These are phyloP conservation scores for Ceratocystis huliohia DNA, from an alignment of 2,329 filamentous ascomycete species.

Conservation along the genomic window DNA sequence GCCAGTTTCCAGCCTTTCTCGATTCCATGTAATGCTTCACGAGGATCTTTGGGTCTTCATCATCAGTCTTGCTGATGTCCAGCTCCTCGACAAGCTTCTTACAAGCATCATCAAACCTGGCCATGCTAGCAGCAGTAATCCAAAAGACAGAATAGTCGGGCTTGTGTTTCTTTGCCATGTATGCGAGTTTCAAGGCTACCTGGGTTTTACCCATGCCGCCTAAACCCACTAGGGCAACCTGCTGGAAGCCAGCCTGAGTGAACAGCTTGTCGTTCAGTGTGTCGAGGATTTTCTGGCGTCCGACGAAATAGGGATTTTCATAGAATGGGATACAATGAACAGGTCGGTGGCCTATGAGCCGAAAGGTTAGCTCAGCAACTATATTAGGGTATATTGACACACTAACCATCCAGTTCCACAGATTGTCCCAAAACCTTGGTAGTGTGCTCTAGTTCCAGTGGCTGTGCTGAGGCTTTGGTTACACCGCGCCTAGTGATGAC, in stretches of 20 bases:
- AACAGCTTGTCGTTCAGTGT: neutral
- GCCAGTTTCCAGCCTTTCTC: slow-evolving; percentile 23
- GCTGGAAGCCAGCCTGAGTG: neutral
- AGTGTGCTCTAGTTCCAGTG: too few species aligned
- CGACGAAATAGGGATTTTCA: neutral
- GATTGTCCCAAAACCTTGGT: neutral
- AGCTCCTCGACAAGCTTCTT: slow-evolving; percentile 2
- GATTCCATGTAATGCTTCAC: slow-evolving; percentile 22
- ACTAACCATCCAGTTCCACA: neutral
- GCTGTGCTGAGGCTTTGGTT: too few species aligned
- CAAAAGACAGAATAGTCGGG: slow-evolving; percentile 1
- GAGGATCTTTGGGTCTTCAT: slow-evolving; percentile 7
- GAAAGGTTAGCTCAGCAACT: neutral
- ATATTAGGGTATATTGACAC: neutral
- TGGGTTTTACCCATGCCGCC: neutral
- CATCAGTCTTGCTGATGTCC: neutral
- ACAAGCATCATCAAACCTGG: neutral
- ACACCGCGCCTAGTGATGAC: neutral
- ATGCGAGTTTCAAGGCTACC: neutral
- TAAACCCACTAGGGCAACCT: neutral
- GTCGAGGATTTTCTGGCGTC: neutral
- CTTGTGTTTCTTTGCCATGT: neutral
- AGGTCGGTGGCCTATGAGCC: neutral
- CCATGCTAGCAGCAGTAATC: neutral
- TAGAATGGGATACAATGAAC: neutral